Evolutionary conservation across 2,329 filamentous ascomycete genomes (phyloP).

Genomic region (Trichophyton simii): DNA sequence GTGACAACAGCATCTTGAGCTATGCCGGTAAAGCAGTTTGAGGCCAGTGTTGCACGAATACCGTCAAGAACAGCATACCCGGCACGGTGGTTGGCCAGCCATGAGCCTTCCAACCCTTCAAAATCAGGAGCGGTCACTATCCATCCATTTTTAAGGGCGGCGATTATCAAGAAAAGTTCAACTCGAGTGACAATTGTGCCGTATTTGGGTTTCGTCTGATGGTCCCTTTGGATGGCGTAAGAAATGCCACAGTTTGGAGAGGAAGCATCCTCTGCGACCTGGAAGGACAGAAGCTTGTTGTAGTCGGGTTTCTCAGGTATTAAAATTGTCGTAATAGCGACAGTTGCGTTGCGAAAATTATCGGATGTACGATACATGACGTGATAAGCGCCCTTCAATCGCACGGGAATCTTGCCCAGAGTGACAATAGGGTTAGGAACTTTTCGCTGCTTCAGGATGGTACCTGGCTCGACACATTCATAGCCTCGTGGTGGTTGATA

Average conservation of each 20-base stretch:
- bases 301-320: conserved; percentile 24
- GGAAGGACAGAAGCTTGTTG: conserved; percentile 32
- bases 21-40: conserved; percentile 21
- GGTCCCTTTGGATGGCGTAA: conserved; percentile 25
- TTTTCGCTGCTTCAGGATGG: conserved; percentile 19
- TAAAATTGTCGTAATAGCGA: conserved; percentile 30
- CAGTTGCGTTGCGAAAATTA: conserved; percentile 24
- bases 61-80: conserved; percentile 36
- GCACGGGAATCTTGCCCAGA: conserved; percentile 15
- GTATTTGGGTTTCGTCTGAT: conserved; percentile 27
- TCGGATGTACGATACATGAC: conserved; percentile 33
- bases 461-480: conserved; percentile 18
- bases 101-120: conserved; percentile 34
- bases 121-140: conserved; percentile 38
- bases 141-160: conserved; percentile 35
- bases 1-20: conserved; percentile 24
- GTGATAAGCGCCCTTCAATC: conserved; percentile 21
- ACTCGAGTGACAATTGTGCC: conserved; percentile 23
- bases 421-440: conserved; percentile 18
- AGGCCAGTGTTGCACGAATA: conserved; percentile 30
- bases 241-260: conserved; percentile 20
- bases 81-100: conserved; percentile 29
- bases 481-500: conserved; percentile 20
- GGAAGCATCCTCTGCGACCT: conserved; percentile 24
- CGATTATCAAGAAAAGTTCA: conserved; percentile 22